Conservation (phyloP, 805 yeast genomes). For the Saccharomyces eubayanus region DNA sequence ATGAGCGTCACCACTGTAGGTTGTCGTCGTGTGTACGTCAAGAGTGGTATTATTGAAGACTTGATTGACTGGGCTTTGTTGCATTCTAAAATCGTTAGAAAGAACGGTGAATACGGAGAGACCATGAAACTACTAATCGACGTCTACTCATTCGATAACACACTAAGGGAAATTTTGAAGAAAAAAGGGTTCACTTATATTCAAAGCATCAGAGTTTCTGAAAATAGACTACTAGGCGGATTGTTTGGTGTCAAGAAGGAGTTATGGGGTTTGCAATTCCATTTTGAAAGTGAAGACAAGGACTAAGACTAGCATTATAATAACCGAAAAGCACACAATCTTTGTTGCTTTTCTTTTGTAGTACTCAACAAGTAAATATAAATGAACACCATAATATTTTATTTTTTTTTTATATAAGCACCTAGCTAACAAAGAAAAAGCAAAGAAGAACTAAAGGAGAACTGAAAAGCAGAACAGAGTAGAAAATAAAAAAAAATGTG, state of each 20-base stretch:
- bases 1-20: constrained; percentile 52
- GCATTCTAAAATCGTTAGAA: constrained; percentile 37
- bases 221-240: constrained; percentile 25
- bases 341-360: neutral
- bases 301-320: constrained; percentile 1
- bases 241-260: constrained; percentile 27
- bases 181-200: constrained; percentile 39
- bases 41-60: constrained; percentile 56
- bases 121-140: constrained; percentile 39
- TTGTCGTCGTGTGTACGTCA: constrained; percentile 58
- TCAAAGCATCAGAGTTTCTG: constrained; percentile 21
- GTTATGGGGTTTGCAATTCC: constrained; percentile 35
- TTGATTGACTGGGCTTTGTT: constrained; percentile 52
- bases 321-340: neutral
- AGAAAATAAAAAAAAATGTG: neutral
- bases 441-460: neutral
- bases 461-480: neutral
- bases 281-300: constrained; percentile 15
- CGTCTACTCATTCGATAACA: constrained; percentile 44
- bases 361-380: neutral
- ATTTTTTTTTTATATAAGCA: neutral
- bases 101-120: constrained; percentile 25
- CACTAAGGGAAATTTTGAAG: constrained; percentile 32
- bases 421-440: neutral
- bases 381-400: neutral